Evolutionary conservation across 2,329 filamentous ascomycete species (phyloP).

Genomic region (Ophiocordyceps camponoti-leonardi): DNA sequence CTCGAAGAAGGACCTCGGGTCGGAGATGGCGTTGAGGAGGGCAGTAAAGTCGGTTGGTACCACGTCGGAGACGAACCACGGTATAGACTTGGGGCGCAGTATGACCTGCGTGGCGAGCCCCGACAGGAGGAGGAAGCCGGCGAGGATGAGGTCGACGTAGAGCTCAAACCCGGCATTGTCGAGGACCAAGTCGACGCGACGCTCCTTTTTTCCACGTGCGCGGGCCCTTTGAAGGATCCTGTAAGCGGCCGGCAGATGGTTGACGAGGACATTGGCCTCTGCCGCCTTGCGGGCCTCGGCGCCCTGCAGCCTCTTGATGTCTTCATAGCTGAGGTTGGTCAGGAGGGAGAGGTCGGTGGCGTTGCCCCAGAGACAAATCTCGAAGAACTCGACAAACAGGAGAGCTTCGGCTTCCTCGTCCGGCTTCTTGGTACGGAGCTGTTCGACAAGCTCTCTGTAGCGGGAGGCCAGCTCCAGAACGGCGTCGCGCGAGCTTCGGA

Average conservation of each 20-base stretch:
- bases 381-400: constrained; percentile 82
- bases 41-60: constrained; percentile 69
- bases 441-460: constrained; percentile 55
- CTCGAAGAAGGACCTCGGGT: constrained; percentile 65
- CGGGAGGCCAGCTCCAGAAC: constrained; percentile 67
- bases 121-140: constrained; percentile 71
- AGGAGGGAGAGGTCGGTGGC: constrained; percentile 86
- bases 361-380: constrained; percentile 95
- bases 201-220: constrained; percentile 43
- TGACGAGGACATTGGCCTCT: constrained; percentile 82
- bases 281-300: constrained; percentile 69
- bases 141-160: constrained; percentile 84
- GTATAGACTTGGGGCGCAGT: constrained; percentile 84
- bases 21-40: constrained; percentile 65
- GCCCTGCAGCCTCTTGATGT: constrained; percentile 92
- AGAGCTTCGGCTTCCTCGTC: constrained; percentile 56
- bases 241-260: constrained; percentile 65
- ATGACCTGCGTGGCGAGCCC: constrained; percentile 76
- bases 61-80: constrained; percentile 97
- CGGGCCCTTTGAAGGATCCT: constrained; percentile 47
- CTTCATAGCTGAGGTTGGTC: constrained; percentile 80
- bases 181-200: constrained; percentile 82
- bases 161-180: constrained; percentile 97
- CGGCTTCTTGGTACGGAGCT: constrained; percentile 39
- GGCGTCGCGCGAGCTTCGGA: constrained; percentile 77